Percentiles rank a stretch among this genome's conserved stretches.
phyloP scores from a whole-genome alignment of 306 rosid species.

The Cucurbita argyrosperma region DNA sequence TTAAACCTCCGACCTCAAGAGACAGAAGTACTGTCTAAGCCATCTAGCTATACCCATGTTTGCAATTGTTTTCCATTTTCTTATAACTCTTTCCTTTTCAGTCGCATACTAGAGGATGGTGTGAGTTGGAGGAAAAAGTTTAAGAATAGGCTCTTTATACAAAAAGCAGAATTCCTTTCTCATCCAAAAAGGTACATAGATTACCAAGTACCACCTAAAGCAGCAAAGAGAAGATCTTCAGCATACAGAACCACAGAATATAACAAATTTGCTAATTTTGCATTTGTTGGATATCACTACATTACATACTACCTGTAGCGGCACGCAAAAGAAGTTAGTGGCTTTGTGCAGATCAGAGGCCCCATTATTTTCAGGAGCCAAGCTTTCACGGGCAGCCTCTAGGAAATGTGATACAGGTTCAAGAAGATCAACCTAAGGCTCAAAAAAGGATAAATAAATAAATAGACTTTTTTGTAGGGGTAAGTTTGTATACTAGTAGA shows the following conservation, averaged over 20 bases:
- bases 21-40: not conserved
- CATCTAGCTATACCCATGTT: not conserved
- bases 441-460: not conserved
- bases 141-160: not conserved
- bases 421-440: slow-evolving; percentile 79
- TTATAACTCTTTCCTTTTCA: not conserved
- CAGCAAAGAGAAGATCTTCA: not conserved
- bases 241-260: not conserved
- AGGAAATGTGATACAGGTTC: slow-evolving; percentile 94
- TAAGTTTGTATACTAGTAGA: not conserved
- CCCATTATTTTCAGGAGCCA: slow-evolving; percentile 33
- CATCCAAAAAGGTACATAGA: not conserved
- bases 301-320: slow-evolving; percentile 61
- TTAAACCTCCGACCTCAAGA: too few relatives aligned
- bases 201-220: not conserved
- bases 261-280: not conserved
- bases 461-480: slow-evolving; percentile 4
- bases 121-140: not conserved
- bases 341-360: slow-evolving; percentile 54
- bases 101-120: not conserved
- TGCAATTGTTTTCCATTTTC: not conserved
- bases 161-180: not conserved
- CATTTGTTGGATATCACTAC: not conserved
- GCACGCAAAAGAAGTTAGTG: slow-evolving; percentile 57
- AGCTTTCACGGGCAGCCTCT: slow-evolving; percentile 67